These are phyloP conservation scores for Hypoxylon subgilvum DNA, from an alignment of 495 filamentous ascomycete species.

Conservation along the genomic window DNA sequence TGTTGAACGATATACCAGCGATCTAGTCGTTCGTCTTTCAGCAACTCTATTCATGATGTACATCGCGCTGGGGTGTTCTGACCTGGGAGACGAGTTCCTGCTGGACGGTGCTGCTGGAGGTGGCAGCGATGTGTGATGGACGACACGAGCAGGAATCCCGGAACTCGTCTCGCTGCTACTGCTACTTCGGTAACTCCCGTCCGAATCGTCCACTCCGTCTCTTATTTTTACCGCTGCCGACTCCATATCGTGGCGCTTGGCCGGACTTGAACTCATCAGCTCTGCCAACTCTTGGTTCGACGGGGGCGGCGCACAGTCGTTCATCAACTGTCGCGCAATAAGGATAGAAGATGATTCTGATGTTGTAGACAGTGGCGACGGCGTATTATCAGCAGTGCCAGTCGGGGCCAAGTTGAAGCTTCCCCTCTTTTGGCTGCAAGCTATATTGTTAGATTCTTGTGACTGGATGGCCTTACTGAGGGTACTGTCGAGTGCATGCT, in stretches of 20 bases:
- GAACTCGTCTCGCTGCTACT: constrained; percentile 18
- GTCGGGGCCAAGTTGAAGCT: not conserved
- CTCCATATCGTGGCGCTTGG: not conserved
- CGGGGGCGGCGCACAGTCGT: constrained; percentile 10
- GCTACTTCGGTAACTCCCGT: not conserved
- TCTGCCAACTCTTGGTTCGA: constrained; percentile 21
- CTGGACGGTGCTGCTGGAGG: not conserved
- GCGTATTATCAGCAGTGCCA: not conserved
- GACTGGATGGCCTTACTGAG: not conserved
- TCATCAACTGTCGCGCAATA: constrained; percentile 16
- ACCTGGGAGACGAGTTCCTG: not conserved
- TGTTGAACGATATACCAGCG: not conserved
- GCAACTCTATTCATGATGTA: constrained; percentile 6
- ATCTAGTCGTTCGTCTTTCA: constrained; percentile 10
- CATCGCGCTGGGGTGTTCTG: constrained; percentile 3
- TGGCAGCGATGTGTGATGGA: not conserved
- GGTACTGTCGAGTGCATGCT: constrained; percentile 13
- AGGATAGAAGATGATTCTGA: constrained; percentile 27
- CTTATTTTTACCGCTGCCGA: not conserved
- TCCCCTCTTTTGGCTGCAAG: not conserved
- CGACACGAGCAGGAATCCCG: constrained; percentile 9
- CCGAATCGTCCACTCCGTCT: not conserved
- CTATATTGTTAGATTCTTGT: not conserved
- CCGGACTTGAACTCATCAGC: constrained; percentile 16
- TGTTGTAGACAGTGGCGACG: constrained; percentile 4